Evolutionary conservation across 2,329 filamentous ascomycete species (phyloP).

Genomic region (Xylaria sp.): DNA sequence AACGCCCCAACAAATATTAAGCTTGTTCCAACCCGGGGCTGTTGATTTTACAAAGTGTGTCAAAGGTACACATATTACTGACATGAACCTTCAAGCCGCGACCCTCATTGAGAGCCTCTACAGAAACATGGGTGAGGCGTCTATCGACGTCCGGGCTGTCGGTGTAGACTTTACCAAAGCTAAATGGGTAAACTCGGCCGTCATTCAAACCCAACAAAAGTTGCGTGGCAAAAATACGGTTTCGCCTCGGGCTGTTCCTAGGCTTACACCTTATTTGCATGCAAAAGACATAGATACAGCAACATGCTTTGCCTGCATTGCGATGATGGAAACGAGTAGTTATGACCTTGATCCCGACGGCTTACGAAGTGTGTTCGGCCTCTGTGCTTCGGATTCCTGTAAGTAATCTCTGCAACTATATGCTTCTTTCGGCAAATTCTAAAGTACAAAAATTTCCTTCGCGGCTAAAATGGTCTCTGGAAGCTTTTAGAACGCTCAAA

Average conservation of each 20-base stretch:
- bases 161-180: background rate
- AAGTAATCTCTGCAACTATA: too few relatives aligned
- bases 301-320: constrained; percentile 33
- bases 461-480: too few relatives aligned
- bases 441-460: too few relatives aligned
- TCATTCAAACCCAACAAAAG: background rate
- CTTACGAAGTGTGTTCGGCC: constrained; percentile 26
- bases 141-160: constrained; percentile 24
- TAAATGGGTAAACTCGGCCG: constrained; percentile 8
- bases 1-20: background rate
- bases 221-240: background rate
- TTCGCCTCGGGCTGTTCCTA: background rate
- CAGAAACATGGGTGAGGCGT: background rate
- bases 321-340: constrained; percentile 32
- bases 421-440: too few relatives aligned
- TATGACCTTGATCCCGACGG: constrained; percentile 26
- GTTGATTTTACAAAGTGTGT: constrained; percentile 21
- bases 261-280: constrained; percentile 4
- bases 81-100: background rate
- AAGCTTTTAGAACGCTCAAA: too few relatives aligned
- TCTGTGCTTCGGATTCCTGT: constrained; percentile 28
- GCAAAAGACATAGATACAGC: constrained; percentile 1
- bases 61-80: background rate
- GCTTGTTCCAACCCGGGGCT: constrained; percentile 11
- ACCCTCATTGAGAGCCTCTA: constrained; percentile 21